These are phyloP conservation scores for Mimosa pudica DNA, from an alignment of 306 rosid genomes.

Conservation along the genomic window DNA sequence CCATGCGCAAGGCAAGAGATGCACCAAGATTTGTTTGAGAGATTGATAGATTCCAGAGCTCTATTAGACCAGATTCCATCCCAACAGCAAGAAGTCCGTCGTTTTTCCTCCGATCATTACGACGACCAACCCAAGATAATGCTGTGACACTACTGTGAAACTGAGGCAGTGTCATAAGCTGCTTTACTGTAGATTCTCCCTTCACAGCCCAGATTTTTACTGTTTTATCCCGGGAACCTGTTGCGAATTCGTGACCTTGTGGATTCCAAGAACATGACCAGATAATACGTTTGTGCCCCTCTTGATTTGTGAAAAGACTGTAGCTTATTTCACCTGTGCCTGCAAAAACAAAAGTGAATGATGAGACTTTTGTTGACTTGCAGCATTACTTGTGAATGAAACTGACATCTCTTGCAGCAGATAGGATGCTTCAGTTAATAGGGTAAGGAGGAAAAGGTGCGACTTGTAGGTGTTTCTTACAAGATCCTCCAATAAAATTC, in stretches of 20 bases:
- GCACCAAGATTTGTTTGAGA: conserved; percentile 46
- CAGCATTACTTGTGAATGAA: neutral
- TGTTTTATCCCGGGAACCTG: conserved; percentile 85
- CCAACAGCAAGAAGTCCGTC: conserved; percentile 79
- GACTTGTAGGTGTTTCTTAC: neutral
- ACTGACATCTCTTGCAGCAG: neutral
- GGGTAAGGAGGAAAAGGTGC: neutral
- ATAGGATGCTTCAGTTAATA: neutral
- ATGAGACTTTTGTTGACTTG: conserved; percentile 19
- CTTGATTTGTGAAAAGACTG: conserved; percentile 70
- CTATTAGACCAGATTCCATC: conserved; percentile 89
- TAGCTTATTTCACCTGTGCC: conserved; percentile 58
- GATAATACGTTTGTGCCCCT: conserved; percentile 95
- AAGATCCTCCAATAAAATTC: neutral
- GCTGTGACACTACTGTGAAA: conserved; percentile 82
- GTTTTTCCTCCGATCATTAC: conserved; percentile 34
- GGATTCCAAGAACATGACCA: conserved; percentile 99
- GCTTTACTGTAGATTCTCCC: conserved; percentile 56
- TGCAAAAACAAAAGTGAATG: conserved; percentile 37
- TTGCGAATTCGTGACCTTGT: conserved; percentile 80
- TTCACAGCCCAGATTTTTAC: conserved; percentile 81
- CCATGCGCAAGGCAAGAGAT: conserved; percentile 40
- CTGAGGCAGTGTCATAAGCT: conserved; percentile 56
- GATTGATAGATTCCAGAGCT: conserved; percentile 70
- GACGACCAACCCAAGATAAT: conserved; percentile 65